Evolutionary conservation across 352 stramenopile genomes (phyloP).

Genomic region (Phytopythium delawarense): DNA sequence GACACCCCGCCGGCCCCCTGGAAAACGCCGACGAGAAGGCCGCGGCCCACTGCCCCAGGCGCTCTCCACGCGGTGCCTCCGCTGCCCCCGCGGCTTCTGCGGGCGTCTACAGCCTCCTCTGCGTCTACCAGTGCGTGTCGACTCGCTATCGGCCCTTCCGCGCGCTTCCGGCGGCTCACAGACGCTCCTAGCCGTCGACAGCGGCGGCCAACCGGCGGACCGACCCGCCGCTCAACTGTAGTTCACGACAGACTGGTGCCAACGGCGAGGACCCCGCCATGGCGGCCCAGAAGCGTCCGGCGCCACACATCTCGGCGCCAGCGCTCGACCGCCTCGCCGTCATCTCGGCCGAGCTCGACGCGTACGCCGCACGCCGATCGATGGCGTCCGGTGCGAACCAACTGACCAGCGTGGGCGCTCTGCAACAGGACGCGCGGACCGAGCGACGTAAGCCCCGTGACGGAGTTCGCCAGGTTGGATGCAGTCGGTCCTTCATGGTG

Average conservation of each 20-base stretch:
- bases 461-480: not conserved
- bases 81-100: no score
- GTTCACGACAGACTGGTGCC: not conserved
- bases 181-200: no score
- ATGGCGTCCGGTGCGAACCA: not conserved
- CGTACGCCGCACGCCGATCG: not conserved
- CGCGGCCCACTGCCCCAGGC: not conserved
- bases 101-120: not conserved
- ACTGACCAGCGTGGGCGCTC: not conserved
- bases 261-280: not conserved
- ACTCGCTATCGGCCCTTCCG: no score
- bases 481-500: not conserved
- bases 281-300: constrained; percentile 1
- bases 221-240: no score
- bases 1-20: not conserved
- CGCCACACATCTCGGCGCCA: constrained; percentile 3
- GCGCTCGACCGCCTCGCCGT: constrained; percentile 11
- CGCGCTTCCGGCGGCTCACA: no score
- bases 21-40: not conserved
- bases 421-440: not conserved
- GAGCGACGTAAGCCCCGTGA: not conserved
- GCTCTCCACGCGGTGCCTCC: no score
- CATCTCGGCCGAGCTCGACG: constrained; percentile 9
- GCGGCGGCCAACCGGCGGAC: no score
- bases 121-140: no score